Conservation (phyloP, 2,329 filamentous ascomycete genomes). For the Fonsecaea pedrosoi region DNA sequence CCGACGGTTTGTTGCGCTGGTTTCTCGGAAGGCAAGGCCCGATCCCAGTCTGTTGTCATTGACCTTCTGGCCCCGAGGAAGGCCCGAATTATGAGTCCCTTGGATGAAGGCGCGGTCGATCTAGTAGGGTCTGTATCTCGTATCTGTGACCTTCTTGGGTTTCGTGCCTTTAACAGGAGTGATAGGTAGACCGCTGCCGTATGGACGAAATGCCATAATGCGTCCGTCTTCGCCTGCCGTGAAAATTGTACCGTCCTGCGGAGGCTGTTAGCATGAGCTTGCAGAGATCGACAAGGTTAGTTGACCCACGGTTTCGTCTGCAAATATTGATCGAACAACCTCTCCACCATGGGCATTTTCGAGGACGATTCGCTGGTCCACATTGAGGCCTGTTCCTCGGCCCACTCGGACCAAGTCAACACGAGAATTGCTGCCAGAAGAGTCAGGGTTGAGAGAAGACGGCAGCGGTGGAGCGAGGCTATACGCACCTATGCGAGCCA, state of each 20-base stretch:
- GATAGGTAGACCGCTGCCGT: not conserved
- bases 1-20: not conserved
- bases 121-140: conserved; percentile 39
- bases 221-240: conserved; percentile 55
- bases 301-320: conserved; percentile 52
- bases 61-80: not conserved
- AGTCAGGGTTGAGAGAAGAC: conserved; percentile 4
- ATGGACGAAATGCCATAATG: conserved; percentile 33
- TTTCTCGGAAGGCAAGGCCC: not conserved
- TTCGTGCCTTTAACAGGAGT: conserved; percentile 30
- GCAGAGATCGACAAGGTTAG: not conserved
- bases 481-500: conserved; percentile 38
- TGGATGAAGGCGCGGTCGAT: not conserved
- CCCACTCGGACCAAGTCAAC: conserved; percentile 50
- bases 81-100: not conserved
- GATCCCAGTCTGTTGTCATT: not conserved
- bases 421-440: conserved; percentile 32
- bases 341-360: conserved; percentile 58
- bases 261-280: conserved; percentile 6
- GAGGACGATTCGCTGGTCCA: conserved; percentile 50
- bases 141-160: conserved; percentile 30
- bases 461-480: not conserved
- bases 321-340: conserved; percentile 54
- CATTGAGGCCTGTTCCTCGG: conserved; percentile 46
- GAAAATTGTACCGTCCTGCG: conserved; percentile 50